Percentiles rank a stretch among this genome's conserved stretches.
phyloP scores from a whole-genome alignment of 2,329 filamentous ascomycete species.

The Plectosphaerella cucumerina region DNA sequence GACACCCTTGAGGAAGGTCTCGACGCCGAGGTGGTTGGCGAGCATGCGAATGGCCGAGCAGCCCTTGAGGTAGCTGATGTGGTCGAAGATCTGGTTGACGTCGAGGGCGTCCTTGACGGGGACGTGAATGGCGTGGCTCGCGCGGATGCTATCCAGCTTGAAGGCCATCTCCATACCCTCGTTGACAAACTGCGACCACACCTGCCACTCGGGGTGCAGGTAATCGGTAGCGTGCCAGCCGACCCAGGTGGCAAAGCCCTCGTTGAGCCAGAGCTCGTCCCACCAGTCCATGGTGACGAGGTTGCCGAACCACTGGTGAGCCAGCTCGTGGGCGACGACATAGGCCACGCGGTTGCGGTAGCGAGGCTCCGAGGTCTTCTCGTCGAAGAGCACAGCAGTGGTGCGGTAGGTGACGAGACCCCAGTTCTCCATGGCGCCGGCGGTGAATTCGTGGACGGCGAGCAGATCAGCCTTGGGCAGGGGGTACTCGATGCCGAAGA shows the following conservation, averaged over 20 bases:
- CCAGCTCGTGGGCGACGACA: conserved; percentile 95
- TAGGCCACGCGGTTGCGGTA: conserved; percentile 96
- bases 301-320: conserved; percentile 95
- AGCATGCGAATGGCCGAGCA: conserved; percentile 97
- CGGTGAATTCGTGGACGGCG: conserved; percentile 87
- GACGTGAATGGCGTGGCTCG: conserved; percentile 94
- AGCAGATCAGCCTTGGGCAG: conserved; percentile 88
- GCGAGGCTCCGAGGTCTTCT: conserved; percentile 80
- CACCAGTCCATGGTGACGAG: conserved; percentile 97
- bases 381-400: conserved; percentile 93
- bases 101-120: conserved; percentile 85
- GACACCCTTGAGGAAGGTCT: conserved; percentile 88
- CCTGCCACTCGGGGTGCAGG: conserved; percentile 93
- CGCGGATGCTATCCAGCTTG: conserved; percentile 80
- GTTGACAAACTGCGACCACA: conserved; percentile 96
- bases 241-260: conserved; percentile 97
- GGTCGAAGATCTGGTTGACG: conserved; percentile 96
- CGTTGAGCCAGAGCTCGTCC: conserved; percentile 90
- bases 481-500: conserved; percentile 90
- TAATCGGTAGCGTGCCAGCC: conserved; percentile 91
- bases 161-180: conserved; percentile 93
- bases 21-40: conserved; percentile 79
- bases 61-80: conserved; percentile 94
- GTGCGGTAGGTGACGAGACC: conserved; percentile 94
- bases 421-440: conserved; percentile 94